Conservation (phyloP, 2,329 filamentous ascomycete species). For the Phaeosphaeria sp. region DNA sequence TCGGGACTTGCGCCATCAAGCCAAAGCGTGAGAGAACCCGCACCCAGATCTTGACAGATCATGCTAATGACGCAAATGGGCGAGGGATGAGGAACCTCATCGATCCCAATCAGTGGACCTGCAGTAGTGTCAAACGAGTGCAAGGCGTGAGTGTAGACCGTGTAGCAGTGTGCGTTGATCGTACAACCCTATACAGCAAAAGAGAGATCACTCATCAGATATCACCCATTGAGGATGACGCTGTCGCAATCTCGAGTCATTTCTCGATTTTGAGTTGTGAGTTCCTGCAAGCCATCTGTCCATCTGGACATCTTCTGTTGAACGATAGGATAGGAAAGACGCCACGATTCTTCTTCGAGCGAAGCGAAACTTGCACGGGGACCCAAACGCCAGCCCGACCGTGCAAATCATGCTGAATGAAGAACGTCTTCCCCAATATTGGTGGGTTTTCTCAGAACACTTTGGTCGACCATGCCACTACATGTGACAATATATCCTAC, state of each 20-base stretch:
- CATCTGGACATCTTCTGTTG: not conserved
- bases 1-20: not conserved
- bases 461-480: not conserved
- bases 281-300: not conserved
- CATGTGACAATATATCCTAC: not conserved
- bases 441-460: not conserved
- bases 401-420: not conserved
- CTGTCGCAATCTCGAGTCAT: not conserved
- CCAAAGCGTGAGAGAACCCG: not conserved
- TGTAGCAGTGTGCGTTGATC: not conserved
- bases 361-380: not conserved
- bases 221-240: not conserved
- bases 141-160: conserved; percentile 8
- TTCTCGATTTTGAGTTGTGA: not conserved
- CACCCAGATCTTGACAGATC: not conserved
- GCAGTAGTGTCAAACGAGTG: conserved; percentile 29
- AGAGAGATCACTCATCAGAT: not conserved
- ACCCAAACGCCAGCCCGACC: not conserved
- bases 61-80: conserved; percentile 11
- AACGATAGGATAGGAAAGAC: not conserved
- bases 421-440: not conserved
- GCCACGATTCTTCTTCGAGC: not conserved
- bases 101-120: conserved; percentile 21
- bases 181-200: not conserved
- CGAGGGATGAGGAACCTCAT: conserved; percentile 9